Evolutionary conservation across 2,329 filamentous ascomycete genomes (phyloP).

Genomic region (Fusarium hainanense): DNA sequence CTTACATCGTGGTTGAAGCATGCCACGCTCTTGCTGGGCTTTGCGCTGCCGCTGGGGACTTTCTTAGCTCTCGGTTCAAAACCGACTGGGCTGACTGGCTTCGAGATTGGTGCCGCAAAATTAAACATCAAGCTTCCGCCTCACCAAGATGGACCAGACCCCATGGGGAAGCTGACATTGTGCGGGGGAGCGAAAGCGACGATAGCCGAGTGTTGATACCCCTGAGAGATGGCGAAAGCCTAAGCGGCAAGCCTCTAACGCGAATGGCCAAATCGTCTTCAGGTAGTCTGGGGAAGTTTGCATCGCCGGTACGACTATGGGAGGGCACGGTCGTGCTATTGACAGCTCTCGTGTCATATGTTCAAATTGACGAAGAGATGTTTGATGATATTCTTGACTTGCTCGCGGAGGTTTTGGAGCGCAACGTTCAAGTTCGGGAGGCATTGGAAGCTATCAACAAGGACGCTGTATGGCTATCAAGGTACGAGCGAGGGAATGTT

Average conservation of each 20-base stretch:
- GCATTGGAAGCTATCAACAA: constrained; percentile 73
- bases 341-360: constrained; percentile 68
- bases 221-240: constrained; percentile 40
- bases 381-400: constrained; percentile 78
- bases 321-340: constrained; percentile 70
- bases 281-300: constrained; percentile 65
- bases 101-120: constrained; percentile 59
- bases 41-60: constrained; percentile 80
- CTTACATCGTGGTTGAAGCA: constrained; percentile 76
- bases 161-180: constrained; percentile 37
- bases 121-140: constrained; percentile 54
- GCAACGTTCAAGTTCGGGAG: constrained; percentile 60
- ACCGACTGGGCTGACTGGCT: constrained; percentile 74
- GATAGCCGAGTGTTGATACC: constrained; percentile 50
- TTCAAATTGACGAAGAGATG: constrained; percentile 72
- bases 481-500: constrained; percentile 60
- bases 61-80: constrained; percentile 80
- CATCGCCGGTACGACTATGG: constrained; percentile 73
- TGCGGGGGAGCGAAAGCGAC: constrained; percentile 29
- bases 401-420: constrained; percentile 62
- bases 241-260: constrained; percentile 31
- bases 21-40: constrained; percentile 75
- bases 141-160: constrained; percentile 15
- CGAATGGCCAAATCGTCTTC: constrained; percentile 25
- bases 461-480: constrained; percentile 80